Conservation (phyloP, 2,329 filamentous ascomycete genomes). For the Exophiala sp. region DNA sequence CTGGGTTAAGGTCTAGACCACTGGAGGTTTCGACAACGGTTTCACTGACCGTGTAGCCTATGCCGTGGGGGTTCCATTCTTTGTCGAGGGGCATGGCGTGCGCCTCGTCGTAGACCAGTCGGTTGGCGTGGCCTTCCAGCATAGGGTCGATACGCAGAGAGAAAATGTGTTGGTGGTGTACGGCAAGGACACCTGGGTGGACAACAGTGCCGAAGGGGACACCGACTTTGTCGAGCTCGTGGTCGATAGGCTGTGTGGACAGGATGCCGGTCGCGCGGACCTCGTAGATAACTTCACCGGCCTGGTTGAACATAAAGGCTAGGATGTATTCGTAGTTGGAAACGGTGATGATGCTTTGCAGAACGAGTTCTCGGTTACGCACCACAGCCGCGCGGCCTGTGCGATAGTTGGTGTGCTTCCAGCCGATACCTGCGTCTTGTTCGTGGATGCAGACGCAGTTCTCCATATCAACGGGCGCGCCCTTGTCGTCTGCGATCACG, state of each 20-base stretch:
- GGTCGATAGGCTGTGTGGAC: constrained; percentile 64
- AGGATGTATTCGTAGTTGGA: constrained; percentile 73
- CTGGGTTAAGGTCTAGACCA: constrained; percentile 48
- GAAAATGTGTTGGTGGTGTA: constrained; percentile 76
- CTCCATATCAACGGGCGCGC: constrained; percentile 57
- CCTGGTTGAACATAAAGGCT: constrained; percentile 69
- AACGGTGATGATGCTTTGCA: constrained; percentile 69
- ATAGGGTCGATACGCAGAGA: constrained; percentile 60
- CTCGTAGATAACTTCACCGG: constrained; percentile 64
- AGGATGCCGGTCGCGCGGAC: constrained; percentile 67
- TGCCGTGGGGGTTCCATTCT: constrained; percentile 50
- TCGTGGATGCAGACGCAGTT: constrained; percentile 69
- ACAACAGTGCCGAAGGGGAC: constrained; percentile 67
- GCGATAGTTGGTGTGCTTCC: constrained; percentile 71
- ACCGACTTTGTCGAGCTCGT: constrained; percentile 51
- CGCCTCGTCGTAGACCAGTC: constrained; percentile 57
- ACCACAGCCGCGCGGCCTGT: constrained; percentile 62
- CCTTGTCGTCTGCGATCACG: constrained; percentile 58
- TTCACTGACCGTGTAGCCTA: constrained; percentile 49
- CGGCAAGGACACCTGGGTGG: constrained; percentile 65
- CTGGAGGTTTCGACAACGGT: constrained; percentile 47
- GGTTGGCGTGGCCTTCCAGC: constrained; percentile 53
- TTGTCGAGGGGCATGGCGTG: constrained; percentile 57
- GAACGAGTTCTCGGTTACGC: constrained; percentile 62
- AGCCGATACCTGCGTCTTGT: constrained; percentile 65